Evolutionary conservation across 2,329 filamentous ascomycete genomes (phyloP), one percentile per base, ranked within the genome.

Genomic region (Hypocrella siamensis): DNA sequence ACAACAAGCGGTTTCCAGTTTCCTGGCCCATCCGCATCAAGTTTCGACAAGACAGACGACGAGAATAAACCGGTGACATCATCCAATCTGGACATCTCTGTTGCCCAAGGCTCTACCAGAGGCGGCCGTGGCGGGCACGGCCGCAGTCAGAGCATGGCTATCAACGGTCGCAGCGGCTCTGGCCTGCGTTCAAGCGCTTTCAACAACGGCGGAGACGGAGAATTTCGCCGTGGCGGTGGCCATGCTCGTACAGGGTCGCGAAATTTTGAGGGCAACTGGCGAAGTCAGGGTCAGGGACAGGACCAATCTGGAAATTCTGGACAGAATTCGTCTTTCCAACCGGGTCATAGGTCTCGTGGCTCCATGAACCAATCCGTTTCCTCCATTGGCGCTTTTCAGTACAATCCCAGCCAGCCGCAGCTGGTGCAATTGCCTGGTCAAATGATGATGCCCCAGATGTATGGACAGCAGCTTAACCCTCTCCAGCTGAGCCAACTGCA

Each of bases 201-300:
- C 35, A 56, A 51, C 40, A 82, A 85, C 54, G 52, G 52, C 26
- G 56, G 56, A 24, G 53, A 50, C 28, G 50, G 42, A 38, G 83
- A 90, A 42, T 80, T 85, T 49, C 67, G 75, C 38, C 80, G 83
- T 44, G 76, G 79, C 44, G 81, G 79, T 26, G 79, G 83, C 35
- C 90, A 98, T 52, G 77, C 72, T 40, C 75, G 90, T 39, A 79
- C 77, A 19, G 73, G 73, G 9, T 98, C 90, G 17, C 76, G 90
- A 40, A 98, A 96, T 58, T 96, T 96, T 49, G 90, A 98, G 44
- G 78, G 86, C 46, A 98, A 98, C 58, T 98, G 90, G 90, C 81
- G 90, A 46, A 92, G 85, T 48, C 86, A 81, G 44, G 48, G 48
- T 42, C 65, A 69, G 41, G 66, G 67, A 46, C 80, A 83, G 51